phyloP scores from a whole-genome alignment of 768 basidiomycete species.

The Mycena maculata region DNA sequence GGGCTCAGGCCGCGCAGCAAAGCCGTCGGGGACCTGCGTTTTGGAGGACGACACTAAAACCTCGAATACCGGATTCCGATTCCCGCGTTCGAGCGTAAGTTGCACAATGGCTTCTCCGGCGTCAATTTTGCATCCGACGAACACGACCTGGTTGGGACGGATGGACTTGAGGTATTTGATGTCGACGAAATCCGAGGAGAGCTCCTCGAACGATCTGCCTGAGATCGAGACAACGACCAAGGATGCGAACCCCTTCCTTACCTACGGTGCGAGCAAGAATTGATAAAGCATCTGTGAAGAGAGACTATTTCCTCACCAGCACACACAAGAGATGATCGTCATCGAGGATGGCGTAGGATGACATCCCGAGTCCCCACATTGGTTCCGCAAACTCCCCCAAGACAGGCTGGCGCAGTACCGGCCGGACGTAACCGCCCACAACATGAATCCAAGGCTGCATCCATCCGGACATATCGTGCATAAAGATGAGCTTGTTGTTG shows the following conservation, averaged over 20 bases:
- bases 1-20: conserved; percentile 8
- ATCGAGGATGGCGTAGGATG: conserved; percentile 16
- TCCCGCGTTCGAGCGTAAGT: conserved; percentile 1
- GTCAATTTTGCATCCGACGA: conserved; percentile 11
- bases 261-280: no score
- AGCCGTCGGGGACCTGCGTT: conserved; percentile 1
- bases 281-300: no score
- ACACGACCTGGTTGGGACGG: conserved; percentile 1
- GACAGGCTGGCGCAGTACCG: conserved; percentile 1
- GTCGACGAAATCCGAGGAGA: conserved; percentile 16
- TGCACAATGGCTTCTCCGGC: conserved; percentile 11
- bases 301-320: not conserved
- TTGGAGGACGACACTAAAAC: conserved; percentile 12
- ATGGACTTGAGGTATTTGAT: conserved; percentile 13
- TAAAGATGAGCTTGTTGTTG: conserved; percentile 10
- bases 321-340: conserved; percentile 7
- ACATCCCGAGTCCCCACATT: conserved; percentile 25
- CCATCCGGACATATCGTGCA: conserved; percentile 17
- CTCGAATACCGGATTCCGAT: not conserved
- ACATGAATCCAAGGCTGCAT: conserved; percentile 21
- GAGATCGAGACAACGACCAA: conserved; percentile 11
- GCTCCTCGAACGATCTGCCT: conserved; percentile 6
- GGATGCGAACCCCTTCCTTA: conserved; percentile 1
- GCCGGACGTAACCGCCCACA: conserved; percentile 1
- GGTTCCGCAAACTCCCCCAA: conserved; percentile 15